Conservation (phyloP, 2,329 filamentous ascomycete species). For the Aspergillus candidus region DNA sequence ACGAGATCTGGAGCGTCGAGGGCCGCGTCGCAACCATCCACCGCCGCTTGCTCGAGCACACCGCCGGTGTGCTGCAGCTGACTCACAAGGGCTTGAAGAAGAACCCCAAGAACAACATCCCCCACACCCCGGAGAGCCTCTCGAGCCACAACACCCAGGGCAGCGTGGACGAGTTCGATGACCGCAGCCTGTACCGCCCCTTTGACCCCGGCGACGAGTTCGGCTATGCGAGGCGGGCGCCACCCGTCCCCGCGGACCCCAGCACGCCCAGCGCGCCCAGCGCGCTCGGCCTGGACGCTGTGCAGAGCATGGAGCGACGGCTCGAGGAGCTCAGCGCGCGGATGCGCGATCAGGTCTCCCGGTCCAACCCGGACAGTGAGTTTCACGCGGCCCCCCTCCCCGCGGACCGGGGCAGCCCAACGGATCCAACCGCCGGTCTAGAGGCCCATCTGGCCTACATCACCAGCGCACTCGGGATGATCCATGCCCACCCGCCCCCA, state of each 20-base stretch:
- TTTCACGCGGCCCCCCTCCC: conserved; percentile 33
- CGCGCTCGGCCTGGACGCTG: conserved; percentile 38
- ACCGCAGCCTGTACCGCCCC: conserved; percentile 65
- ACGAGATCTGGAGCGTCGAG: conserved; percentile 74
- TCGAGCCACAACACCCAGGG: conserved; percentile 51
- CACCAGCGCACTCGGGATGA: conserved; percentile 56
- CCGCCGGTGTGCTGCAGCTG: conserved; percentile 83
- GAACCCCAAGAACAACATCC: conserved; percentile 49
- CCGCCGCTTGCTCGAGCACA: conserved; percentile 75
- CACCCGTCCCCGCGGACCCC: no score
- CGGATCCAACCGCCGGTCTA: conserved; percentile 28
- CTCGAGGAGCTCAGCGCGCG: conserved; percentile 63
- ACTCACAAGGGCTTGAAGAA: conserved; percentile 72
- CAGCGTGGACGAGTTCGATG: conserved; percentile 65
- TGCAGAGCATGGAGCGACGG: conserved; percentile 58
- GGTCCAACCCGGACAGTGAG: conserved; percentile 31
- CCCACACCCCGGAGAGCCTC: conserved; percentile 70
- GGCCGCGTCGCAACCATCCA: conserved; percentile 70
- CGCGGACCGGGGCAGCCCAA: conserved; percentile 20
- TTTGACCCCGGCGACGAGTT: conserved; percentile 58
- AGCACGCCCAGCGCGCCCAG: conserved; percentile 13
- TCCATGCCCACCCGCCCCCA: conserved; percentile 47
- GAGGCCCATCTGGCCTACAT: conserved; percentile 64
- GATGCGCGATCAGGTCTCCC: conserved; percentile 60
- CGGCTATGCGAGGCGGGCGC: conserved; percentile 4